Evolutionary conservation across 306 rosid species (phyloP), one percentile per base, ranked within the genome.

Genomic region (Acacia confusa): DNA sequence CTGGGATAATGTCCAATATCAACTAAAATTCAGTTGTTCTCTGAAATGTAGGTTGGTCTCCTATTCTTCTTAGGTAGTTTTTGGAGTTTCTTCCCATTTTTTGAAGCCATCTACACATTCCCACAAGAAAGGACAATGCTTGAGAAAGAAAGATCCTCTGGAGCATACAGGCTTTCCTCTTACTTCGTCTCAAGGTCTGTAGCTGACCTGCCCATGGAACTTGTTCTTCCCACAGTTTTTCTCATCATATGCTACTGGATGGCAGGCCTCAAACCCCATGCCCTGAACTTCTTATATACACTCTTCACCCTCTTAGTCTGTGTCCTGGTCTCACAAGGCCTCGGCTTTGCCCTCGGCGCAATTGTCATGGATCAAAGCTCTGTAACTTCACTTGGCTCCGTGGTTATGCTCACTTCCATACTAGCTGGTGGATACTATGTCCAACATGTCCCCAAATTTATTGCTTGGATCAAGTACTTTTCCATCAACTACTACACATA

Each of bases 311-410:
- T 85, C 58, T 77, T 92, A 9, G 82, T 86, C 58, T 70, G 78
- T 48, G 97, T 94, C 9, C 6, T 92, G 4, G 94, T 92, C 0
- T 19, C 94, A 2, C 93, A 88, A 87, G 95, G 97, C 17, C 63
- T 92, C 19, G 97, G 94, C 15, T 89, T 94, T 14, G 94, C 97
- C 2, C 55, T 94, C 2, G 98, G 98, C 0, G 97, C 97, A 0
- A 4, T 82, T 2, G 82, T 94, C 0, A 86, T 94, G 88, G 91
- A 90, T 57, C 87, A 71, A 65, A 81, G 78, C 75, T 67, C 90
- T 5, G 97, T 93, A 24, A 80, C 90, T 2, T 85, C 88, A 9
- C 84, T 94, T 5, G 92, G 88, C 34, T 84, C 97, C 27, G 91
- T 92, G 9, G 25, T 94, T 60, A 85, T 89, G 94, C 74, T 90